Conservation (phyloP, 2,329 filamentous ascomycete species). For the Talaromyces sp. region DNA sequence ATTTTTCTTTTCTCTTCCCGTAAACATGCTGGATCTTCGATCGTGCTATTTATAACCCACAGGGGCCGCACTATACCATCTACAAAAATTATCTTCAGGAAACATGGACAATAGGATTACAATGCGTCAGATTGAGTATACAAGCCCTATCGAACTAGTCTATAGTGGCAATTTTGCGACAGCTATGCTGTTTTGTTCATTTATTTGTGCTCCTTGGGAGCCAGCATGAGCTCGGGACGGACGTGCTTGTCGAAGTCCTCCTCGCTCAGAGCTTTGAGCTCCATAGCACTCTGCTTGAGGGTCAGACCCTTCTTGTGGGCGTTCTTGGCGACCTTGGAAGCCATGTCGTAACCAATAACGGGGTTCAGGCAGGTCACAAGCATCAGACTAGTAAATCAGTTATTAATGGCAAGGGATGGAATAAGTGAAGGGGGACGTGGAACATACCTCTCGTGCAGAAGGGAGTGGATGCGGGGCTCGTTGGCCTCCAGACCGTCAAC, state of each 20-base stretch:
- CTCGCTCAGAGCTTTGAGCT: constrained; percentile 83
- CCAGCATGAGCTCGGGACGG: constrained; percentile 92
- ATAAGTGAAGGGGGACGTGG: neutral
- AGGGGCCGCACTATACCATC: neutral
- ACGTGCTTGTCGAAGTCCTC: constrained; percentile 91
- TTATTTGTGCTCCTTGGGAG: constrained; percentile 70
- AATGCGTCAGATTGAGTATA: constrained; percentile 22
- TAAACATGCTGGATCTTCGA: neutral
- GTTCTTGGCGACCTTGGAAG: constrained; percentile 95
- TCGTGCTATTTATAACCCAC: neutral
- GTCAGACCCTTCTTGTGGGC: constrained; percentile 98
- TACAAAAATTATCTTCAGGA: neutral
- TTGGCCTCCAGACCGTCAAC: constrained; percentile 87
- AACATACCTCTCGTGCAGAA: constrained; percentile 90
- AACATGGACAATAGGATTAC: constrained; percentile 1
- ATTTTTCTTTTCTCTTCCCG: neutral
- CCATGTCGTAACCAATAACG: constrained; percentile 97
- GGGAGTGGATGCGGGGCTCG: constrained; percentile 83
- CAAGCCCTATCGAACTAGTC: constrained; percentile 22
- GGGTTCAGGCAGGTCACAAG: constrained; percentile 97
- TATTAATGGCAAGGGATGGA: constrained; percentile 16
- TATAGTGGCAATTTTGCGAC: constrained; percentile 22
- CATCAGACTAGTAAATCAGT: constrained; percentile 71
- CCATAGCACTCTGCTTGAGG: constrained; percentile 89
- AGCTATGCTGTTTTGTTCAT: constrained; percentile 12